Evolutionary conservation across 1,139 yeast genomes (phyloP).

Genomic region (Geotrichum histeridarum): DNA sequence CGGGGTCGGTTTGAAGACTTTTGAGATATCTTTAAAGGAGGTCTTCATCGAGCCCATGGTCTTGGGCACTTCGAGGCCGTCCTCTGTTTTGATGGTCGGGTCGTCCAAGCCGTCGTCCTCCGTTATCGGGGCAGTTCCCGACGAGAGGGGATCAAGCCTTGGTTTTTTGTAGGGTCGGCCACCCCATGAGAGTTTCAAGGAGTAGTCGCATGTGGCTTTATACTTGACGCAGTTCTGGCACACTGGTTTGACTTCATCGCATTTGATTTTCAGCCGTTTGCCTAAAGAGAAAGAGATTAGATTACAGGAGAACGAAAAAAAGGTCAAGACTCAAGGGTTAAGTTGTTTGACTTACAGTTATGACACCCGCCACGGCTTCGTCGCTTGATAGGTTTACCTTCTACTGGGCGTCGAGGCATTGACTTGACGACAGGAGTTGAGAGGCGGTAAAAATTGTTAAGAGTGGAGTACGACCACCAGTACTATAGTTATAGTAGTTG

Average conservation of each 20-base stretch:
- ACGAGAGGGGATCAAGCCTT: conserved; percentile 19
- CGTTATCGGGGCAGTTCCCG: not conserved
- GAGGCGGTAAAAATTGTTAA: too few relatives aligned
- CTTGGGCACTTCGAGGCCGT: not conserved
- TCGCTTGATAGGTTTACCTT: conserved; percentile 25
- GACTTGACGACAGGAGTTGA: not conserved
- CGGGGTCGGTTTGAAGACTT: conserved; percentile 26
- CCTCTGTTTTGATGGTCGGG: not conserved
- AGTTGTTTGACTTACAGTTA: conserved; percentile 26
- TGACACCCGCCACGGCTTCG: conserved; percentile 36
- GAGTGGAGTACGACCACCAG: too few relatives aligned
- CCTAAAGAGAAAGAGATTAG: conserved; percentile 15
- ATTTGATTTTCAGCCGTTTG: conserved; percentile 36
- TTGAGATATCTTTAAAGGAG: conserved; percentile 20
- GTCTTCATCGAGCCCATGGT: not conserved
- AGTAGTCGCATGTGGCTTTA: conserved; percentile 54
- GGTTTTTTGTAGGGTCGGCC: conserved; percentile 58
- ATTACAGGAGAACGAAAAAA: not conserved
- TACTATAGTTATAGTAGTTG: too few relatives aligned
- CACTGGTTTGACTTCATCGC: conserved; percentile 65
- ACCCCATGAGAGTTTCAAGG: conserved; percentile 68
- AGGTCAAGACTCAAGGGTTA: not conserved
- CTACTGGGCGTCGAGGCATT: conserved; percentile 20
- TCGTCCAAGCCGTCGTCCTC: not conserved
- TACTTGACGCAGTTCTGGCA: conserved; percentile 57